A percentile compares a stretch with the other conserved stretches of the same genome.
Conservation (phyloP, 2,329 filamentous ascomycete species). For the Sclerotinia spermophila region DNA sequence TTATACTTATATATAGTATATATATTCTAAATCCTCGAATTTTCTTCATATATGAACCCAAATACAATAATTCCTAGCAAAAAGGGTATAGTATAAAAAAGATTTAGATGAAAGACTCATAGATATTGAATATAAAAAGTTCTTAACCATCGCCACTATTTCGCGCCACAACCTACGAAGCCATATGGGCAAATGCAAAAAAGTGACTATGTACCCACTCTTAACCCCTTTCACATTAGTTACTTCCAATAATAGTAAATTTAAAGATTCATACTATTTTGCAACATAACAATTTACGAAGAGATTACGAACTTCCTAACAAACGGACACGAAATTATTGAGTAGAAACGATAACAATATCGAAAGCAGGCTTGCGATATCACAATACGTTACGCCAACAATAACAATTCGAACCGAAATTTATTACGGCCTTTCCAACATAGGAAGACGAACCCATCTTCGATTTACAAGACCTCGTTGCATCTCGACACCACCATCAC, state of each 20-base stretch:
- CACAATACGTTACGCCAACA: not conserved
- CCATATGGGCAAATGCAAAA: not conserved
- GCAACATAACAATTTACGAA: not conserved
- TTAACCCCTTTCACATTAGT: not conserved
- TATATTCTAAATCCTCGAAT: no score
- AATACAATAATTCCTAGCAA: no score
- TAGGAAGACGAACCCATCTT: not conserved
- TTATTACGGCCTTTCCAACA: not conserved
- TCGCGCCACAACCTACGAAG: not conserved
- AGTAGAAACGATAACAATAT: not conserved
- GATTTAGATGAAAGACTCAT: no score
- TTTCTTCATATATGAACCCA: no score
- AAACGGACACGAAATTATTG: slow-evolving; percentile 4
- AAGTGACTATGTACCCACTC: not conserved
- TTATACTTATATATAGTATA: no score
- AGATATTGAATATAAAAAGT: no score
- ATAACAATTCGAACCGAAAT: not conserved
- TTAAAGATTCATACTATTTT: not conserved
- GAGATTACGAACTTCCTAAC: not conserved
- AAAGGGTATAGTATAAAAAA: no score
- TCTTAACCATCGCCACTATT: not conserved
- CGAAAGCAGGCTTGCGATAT: not conserved
- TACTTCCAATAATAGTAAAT: not conserved
- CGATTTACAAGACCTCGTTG: not conserved
- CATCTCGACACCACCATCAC: not conserved